A percentile compares a stretch with the other conserved stretches of the same genome.
Conservation (phyloP, 2,329 filamentous ascomycete species). For the Camptophora hylomeconis region DNA sequence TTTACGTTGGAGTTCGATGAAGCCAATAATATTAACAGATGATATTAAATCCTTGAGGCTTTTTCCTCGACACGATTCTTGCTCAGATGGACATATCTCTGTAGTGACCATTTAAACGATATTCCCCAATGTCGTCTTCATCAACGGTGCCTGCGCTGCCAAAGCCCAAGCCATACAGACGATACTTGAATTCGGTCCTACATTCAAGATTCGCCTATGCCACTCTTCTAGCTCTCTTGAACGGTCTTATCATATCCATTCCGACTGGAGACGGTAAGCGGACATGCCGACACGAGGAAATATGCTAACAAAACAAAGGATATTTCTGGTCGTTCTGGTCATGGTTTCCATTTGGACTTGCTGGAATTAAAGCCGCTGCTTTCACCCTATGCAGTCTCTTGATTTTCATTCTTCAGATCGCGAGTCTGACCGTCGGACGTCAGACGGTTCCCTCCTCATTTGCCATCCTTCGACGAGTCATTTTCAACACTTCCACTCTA, state of each 20-base stretch:
- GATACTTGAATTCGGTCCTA: constrained; percentile 78
- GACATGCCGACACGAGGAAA: too few relatives aligned
- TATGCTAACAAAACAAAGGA: too few relatives aligned
- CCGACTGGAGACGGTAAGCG: too few relatives aligned
- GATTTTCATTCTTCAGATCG: constrained; percentile 75
- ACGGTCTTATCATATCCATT: constrained; percentile 65
- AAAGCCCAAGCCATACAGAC: constrained; percentile 50
- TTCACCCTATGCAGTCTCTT: constrained; percentile 65
- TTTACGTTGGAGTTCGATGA: neutral
- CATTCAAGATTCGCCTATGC: constrained; percentile 78
- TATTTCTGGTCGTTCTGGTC: constrained; percentile 65
- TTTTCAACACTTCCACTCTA: constrained; percentile 47
- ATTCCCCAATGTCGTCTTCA: constrained; percentile 45
- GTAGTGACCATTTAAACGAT: constrained; percentile 47
- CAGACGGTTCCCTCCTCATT: constrained; percentile 58
- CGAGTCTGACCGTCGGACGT: constrained; percentile 63
- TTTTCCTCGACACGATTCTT: too few relatives aligned
- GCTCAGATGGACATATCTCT: too few relatives aligned
- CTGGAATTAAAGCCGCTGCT: constrained; percentile 60
- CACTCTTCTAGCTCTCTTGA: constrained; percentile 51
- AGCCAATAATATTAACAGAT: too few relatives aligned
- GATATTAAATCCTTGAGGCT: neutral
- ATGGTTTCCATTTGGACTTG: constrained; percentile 69
- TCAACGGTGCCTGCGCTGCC: constrained; percentile 2
- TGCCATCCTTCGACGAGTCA: constrained; percentile 47